Evolutionary conservation across 306 rosid species (phyloP).

Genomic region (Inga leiocalycina): DNA sequence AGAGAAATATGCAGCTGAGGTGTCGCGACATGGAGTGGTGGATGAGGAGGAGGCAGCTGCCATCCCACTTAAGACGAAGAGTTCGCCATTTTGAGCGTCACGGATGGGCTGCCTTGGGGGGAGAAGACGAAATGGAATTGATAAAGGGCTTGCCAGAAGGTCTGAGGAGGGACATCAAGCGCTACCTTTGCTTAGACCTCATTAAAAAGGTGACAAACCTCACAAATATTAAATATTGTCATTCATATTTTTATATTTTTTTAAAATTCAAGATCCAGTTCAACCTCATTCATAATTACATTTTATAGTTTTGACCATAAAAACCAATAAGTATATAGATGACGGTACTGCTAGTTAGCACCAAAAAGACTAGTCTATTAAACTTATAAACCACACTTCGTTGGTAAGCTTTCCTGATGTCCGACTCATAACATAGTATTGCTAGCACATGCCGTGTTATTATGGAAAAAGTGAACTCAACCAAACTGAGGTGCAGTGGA

Average conservation of each 20-base stretch:
- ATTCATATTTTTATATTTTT: neutral
- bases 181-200: conserved; percentile 85
- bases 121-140: conserved; percentile 91
- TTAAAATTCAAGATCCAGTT: too few species aligned
- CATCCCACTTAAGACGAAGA: conserved; percentile 73
- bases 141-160: conserved; percentile 95
- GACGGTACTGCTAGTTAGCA: too few species aligned
- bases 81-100: conserved; percentile 94
- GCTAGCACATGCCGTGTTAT: too few species aligned
- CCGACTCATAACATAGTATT: too few species aligned
- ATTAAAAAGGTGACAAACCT: conserved; percentile 58
- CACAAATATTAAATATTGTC: neutral
- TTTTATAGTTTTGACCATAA: too few species aligned
- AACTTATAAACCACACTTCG: too few species aligned
- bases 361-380: too few species aligned
- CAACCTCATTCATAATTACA: neutral
- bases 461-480: too few species aligned
- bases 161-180: conserved; percentile 88
- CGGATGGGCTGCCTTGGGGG: conserved; percentile 89
- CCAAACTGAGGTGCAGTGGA: too few species aligned
- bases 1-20: conserved; percentile 91
- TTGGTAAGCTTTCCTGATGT: too few species aligned
- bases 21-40: conserved; percentile 99
- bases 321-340: too few species aligned
- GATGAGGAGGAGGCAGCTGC: conserved; percentile 95